phyloP scores from a whole-genome alignment of 2,329 filamentous ascomycete genomes.

The Annulohypoxylon truncatum region DNA sequence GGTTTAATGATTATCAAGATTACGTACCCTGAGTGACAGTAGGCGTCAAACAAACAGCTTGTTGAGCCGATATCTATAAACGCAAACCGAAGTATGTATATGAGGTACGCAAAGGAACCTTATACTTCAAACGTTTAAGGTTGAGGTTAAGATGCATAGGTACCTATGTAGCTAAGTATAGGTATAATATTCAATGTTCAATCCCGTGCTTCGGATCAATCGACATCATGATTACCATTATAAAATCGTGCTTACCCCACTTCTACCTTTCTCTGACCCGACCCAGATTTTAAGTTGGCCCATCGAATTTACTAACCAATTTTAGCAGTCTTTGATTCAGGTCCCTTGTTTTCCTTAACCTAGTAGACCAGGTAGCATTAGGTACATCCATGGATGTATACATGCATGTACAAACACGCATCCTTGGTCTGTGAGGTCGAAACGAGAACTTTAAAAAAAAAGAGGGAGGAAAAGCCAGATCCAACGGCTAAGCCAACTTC shows the following conservation, averaged over 20 bases:
- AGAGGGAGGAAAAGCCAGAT: not conserved
- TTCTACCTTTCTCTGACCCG: constrained; percentile 26
- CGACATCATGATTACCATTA: constrained; percentile 28
- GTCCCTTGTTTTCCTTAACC: constrained; percentile 29
- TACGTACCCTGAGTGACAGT: not conserved
- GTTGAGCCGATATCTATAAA: not conserved
- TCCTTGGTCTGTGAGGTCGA: constrained; percentile 11
- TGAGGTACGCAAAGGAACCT: too few species aligned
- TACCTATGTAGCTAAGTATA: not conserved
- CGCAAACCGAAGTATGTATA: too few species aligned
- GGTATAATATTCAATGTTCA: constrained; percentile 5
- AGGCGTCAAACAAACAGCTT: not conserved
- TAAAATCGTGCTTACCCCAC: constrained; percentile 25
- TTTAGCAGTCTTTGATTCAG: constrained; percentile 29
- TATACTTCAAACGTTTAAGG: not conserved
- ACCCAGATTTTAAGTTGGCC: not conserved
- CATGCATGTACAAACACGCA: constrained; percentile 6
- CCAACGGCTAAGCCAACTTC: constrained; percentile 7
- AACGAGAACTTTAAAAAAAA: constrained; percentile 16
- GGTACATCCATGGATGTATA: too few species aligned
- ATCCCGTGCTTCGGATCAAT: constrained; percentile 17
- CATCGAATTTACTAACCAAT: constrained; percentile 24
- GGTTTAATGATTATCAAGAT: not conserved
- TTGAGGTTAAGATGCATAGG: not conserved
- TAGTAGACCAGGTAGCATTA: not conserved